These are phyloP conservation scores for Diaporthe aspalathi DNA, from an alignment of 2,329 filamentous ascomycete genomes.

Conservation along the genomic window DNA sequence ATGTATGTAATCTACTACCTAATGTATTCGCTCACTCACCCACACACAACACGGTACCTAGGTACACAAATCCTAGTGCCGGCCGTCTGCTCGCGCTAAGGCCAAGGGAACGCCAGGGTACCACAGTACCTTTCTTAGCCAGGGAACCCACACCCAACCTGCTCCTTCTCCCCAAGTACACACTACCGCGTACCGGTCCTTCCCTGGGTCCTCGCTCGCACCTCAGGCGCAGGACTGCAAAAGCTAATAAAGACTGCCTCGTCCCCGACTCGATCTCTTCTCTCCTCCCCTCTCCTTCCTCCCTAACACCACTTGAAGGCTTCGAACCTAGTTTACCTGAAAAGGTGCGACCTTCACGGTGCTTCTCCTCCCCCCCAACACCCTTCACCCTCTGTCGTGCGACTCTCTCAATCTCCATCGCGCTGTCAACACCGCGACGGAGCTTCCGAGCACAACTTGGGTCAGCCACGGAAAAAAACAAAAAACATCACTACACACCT, in stretches of 20 bases:
- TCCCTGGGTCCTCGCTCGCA: slow-evolving; percentile 19
- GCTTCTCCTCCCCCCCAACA: slow-evolving; percentile 26
- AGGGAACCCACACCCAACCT: slow-evolving; percentile 17
- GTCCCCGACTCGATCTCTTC: slow-evolving; percentile 40
- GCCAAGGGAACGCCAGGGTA: slow-evolving; percentile 16
- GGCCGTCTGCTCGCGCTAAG: slow-evolving; percentile 18
- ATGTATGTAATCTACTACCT: too few species aligned
- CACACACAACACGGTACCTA: slow-evolving; percentile 22
- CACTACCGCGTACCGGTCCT: slow-evolving; percentile 20
- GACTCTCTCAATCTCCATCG: slow-evolving; percentile 38
- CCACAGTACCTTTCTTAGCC: slow-evolving; percentile 17
- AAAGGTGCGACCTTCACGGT: slow-evolving; percentile 37
- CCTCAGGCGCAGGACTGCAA: slow-evolving; percentile 19
- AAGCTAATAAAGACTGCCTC: slow-evolving; percentile 38
- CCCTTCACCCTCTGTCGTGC: slow-evolving; percentile 33
- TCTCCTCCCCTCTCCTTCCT: slow-evolving; percentile 39
- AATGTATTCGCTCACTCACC: neutral
- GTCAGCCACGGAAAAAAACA: slow-evolving; percentile 30
- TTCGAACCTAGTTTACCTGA: slow-evolving; percentile 35
- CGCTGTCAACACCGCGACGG: slow-evolving; percentile 33
- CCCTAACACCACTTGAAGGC: slow-evolving; percentile 40
- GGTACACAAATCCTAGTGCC: slow-evolving; percentile 21
- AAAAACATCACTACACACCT: slow-evolving; percentile 35
- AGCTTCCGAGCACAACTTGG: slow-evolving; percentile 39
- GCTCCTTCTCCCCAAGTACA: slow-evolving; percentile 22